Conservation (phyloP, 108 stramenopile genomes). For the Conticribra weissflogii region DNA sequence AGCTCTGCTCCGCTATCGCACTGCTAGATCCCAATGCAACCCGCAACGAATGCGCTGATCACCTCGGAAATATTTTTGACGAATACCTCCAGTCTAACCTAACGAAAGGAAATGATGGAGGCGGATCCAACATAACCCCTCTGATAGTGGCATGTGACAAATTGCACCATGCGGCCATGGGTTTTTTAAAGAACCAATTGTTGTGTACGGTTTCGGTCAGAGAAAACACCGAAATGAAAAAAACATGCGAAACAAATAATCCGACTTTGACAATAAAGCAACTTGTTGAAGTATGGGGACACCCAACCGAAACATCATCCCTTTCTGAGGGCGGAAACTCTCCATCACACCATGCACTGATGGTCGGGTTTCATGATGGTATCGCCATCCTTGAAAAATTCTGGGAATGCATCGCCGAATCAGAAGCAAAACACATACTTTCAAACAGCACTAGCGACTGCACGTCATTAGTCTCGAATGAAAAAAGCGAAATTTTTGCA, state of each 20-base stretch:
- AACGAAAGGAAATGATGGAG: neutral
- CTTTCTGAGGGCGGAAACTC: conserved; percentile 40
- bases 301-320: conserved; percentile 41
- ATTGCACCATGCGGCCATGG: conserved; percentile 31
- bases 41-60: neutral
- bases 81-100: neutral
- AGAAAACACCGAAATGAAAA: too few species aligned
- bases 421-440: too few species aligned
- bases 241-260: too few species aligned
- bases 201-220: too few species aligned
- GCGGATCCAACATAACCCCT: conserved; percentile 52
- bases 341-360: conserved; percentile 67
- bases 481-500: too few species aligned
- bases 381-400: conserved; percentile 41
- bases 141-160: conserved; percentile 73
- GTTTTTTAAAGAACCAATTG: conserved; percentile 27
- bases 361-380: conserved; percentile 50
- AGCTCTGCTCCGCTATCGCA: conserved; percentile 25
- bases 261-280: neutral
- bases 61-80: conserved; percentile 2
- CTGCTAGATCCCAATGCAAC: conserved; percentile 3
- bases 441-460: too few species aligned
- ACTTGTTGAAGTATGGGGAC: conserved; percentile 39
- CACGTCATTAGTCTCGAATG: neutral
- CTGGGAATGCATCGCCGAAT: neutral